Percentiles rank a stretch among this genome's conserved stretches.
phyloP scores from a whole-genome alignment of 495 filamentous ascomycete species.

The Parachaetomium inaequale region DNA sequence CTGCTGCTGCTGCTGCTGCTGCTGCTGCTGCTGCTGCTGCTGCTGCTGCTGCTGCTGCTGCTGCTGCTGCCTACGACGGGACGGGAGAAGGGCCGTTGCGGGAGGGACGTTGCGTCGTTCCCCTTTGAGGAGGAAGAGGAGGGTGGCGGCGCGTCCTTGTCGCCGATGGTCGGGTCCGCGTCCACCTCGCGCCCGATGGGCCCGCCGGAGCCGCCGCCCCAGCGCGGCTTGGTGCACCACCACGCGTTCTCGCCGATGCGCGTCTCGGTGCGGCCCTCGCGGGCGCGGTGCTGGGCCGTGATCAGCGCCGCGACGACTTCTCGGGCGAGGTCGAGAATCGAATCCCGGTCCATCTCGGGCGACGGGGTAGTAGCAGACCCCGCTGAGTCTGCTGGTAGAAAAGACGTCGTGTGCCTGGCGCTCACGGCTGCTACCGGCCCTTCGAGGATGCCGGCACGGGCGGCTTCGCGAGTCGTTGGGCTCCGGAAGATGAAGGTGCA shows the following conservation, averaged over 20 bases:
- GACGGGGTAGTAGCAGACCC: constrained; percentile 6
- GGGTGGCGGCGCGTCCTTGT: constrained; percentile 38
- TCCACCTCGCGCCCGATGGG: constrained; percentile 56
- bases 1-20: no score
- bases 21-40: no score
- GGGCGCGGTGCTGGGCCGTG: constrained; percentile 75
- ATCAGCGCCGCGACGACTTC: constrained; percentile 72
- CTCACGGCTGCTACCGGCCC: constrained; percentile 68
- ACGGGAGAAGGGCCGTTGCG: constrained; percentile 10
- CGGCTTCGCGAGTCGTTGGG: constrained; percentile 63
- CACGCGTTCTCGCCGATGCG: constrained; percentile 71
- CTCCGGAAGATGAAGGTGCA: constrained; percentile 61
- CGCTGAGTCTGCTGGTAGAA: constrained; percentile 31
- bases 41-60: background rate
- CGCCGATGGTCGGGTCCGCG: constrained; percentile 39
- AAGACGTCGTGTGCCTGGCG: constrained; percentile 51
- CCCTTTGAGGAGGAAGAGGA: constrained; percentile 3
- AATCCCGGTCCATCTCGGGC: constrained; percentile 33
- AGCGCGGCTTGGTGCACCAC: constrained; percentile 72
- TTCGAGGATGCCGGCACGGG: constrained; percentile 68
- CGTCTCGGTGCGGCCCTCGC: constrained; percentile 63
- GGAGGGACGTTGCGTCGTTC: constrained; percentile 7
- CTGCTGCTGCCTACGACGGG: background rate
- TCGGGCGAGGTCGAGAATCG: constrained; percentile 64
- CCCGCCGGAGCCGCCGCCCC: constrained; percentile 70